A percentile compares a stretch with the other conserved stretches of the same genome.
Evolutionary conservation across 176 grass and related monocot species (phyloP).

Genomic region (Triticum timopheevii): DNA sequence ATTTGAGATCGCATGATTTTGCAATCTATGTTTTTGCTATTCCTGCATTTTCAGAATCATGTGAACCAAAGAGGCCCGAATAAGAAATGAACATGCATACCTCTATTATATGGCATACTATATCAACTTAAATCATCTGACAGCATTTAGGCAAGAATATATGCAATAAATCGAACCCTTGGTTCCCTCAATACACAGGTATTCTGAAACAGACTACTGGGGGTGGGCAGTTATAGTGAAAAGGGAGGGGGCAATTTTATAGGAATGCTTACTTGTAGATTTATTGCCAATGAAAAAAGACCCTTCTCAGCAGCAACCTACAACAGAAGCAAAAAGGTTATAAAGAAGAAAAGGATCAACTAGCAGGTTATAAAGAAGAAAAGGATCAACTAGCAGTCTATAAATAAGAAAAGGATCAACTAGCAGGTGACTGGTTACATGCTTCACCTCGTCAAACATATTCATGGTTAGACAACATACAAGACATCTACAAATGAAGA

Average conservation of each 20-base stretch:
- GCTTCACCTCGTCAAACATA: constrained; percentile 15
- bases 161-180: neutral
- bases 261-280: constrained; percentile 86
- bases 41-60: neutral
- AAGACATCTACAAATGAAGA: neutral
- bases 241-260: neutral
- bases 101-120: neutral
- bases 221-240: neutral
- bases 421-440: constrained; percentile 15
- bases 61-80: neutral
- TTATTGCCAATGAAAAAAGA: constrained; percentile 84
- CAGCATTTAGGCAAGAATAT: neutral
- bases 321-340: constrained; percentile 41
- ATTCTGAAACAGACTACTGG: neutral
- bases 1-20: neutral
- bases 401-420: constrained; percentile 2
- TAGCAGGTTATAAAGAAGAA: constrained; percentile 19
- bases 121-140: neutral
- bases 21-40: neutral
- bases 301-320: constrained; percentile 96
- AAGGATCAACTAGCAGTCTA: constrained; percentile 23
- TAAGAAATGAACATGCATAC: neutral
- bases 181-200: neutral
- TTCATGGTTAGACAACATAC: constrained; percentile 20
- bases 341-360: neutral